These are phyloP conservation scores for Fraxinus paxiana DNA, from an alignment of 305 asterid species.

Conservation along the genomic window DNA sequence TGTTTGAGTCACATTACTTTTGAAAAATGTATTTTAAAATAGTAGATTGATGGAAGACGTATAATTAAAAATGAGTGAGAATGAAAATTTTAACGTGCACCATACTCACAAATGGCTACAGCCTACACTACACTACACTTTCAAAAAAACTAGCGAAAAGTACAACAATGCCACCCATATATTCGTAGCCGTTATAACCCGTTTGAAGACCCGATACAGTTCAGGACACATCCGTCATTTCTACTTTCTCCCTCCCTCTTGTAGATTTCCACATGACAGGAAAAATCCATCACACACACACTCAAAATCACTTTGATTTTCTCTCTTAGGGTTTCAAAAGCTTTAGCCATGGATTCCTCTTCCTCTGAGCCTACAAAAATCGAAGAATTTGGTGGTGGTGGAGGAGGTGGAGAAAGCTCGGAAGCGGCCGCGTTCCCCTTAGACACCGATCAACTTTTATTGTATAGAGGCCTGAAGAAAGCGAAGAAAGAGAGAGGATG, in stretches of 20 bases:
- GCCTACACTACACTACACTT: slow-evolving; percentile 29
- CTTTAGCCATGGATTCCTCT: slow-evolving; percentile 63
- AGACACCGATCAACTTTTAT: slow-evolving; percentile 48
- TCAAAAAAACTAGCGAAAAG: not conserved
- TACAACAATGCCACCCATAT: slow-evolving; percentile 20
- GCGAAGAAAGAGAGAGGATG: slow-evolving; percentile 90
- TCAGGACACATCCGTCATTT: slow-evolving; percentile 37
- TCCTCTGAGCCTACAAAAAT: slow-evolving; percentile 64
- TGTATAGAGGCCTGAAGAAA: slow-evolving; percentile 79
- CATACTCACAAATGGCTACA: slow-evolving; percentile 15
- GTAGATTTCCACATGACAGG: slow-evolving; percentile 33
- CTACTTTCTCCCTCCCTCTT: slow-evolving; percentile 11
- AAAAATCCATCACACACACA: slow-evolving; percentile 12
- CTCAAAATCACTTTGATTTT: slow-evolving; percentile 24
- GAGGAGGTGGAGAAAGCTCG: slow-evolving; percentile 39
- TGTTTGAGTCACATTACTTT: too few relatives aligned
- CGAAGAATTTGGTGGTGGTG: slow-evolving; percentile 33
- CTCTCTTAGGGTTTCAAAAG: slow-evolving; percentile 20
- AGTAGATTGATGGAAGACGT: too few relatives aligned
- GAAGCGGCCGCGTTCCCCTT: slow-evolving; percentile 30
- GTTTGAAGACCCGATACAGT: slow-evolving; percentile 21
- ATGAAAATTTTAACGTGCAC: too few relatives aligned
- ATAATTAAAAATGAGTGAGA: too few relatives aligned
- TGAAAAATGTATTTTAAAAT: too few relatives aligned
- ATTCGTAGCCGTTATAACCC: slow-evolving; percentile 52